Evolutionary conservation across 1,284 basidiomycete genomes (phyloP), one percentile per base, ranked within the genome.

Genomic region (Ustilago vetiveriae): DNA sequence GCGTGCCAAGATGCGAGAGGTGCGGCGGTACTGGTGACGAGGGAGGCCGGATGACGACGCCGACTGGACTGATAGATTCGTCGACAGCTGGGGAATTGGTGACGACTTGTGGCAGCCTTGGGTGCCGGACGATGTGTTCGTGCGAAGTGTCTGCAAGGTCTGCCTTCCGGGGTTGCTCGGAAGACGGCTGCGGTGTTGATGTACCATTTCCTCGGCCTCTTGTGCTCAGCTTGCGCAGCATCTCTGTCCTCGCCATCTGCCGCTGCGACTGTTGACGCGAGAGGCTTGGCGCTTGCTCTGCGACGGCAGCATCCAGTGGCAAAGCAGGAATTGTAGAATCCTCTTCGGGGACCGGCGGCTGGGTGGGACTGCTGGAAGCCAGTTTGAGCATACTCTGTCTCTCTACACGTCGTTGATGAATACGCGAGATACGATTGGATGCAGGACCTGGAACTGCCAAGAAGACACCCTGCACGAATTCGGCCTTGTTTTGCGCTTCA

Each of bases 181-280:
- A 10, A 2, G 36, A 6, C 11, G 44, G 48, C 26, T 55, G 59
- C 27, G 46, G 21, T 14, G 44, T 43, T 1, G 50, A 21, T 9
- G 41, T 23, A 8, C 50, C 39, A 16, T 50, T 54, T 6, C 37
- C 53, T 30, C 70, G 54, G 2, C 70, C 53, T 21, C 75, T 63
- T 1, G 65, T 63, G 41, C 68, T 72, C 33, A 78, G 60, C 42
- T 78, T 78, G 35, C 75, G 67, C 49, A 78, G 66, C 64, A 78
- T 70, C 30, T 75, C 63, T 11, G 74, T 67, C 13, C 75, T 52
- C 3, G 74, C 74, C 26, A 78, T 63, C 45, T 77, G 63, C 0
- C 75, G 50, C 17, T 71, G 69, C 14, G 72, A 75, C 23, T 57
- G 70, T 44, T 65, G 62, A 2, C 62, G 62, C 14, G 60, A 40